Evolutionary conservation across 1,284 basidiomycete species (phyloP), one percentile per base, ranked within the genome.

Genomic region (Fomitopsis pinicola): DNA sequence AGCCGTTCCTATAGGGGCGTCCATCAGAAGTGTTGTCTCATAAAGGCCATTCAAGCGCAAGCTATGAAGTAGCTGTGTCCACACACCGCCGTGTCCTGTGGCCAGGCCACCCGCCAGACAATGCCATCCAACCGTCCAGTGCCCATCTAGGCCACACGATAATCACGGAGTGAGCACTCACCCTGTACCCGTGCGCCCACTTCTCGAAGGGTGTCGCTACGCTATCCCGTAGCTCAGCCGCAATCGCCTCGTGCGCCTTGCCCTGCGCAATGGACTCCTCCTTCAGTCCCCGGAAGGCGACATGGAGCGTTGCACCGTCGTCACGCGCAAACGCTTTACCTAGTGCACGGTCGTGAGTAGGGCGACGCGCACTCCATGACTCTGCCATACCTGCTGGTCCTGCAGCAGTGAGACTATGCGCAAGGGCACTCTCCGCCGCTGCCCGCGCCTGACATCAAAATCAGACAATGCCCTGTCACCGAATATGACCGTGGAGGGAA

Each of bases 241-340:
- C 82, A 57, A 90, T 80, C 26, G 78, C 76, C 61, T 78, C 81
- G 73, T 93, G 90, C 1, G 82, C 80, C 65, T 84, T 80, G 22
- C 88, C 91, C 69, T 93, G 89, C 15, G 78, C 74, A 5, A 72
- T 72, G 6, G 88, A 84, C 73, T 92, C 90, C 60, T 81, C 80
- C 69, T 92, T 87, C 45, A 93, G 80, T 8, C 91, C 90, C n/a
- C 83, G 85, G 72, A 93, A 91, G 1, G 90, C 81, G 76, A 89
- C 83, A 48, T 89, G 79, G 12, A 93, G 76, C 4, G 91, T 91
- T 44, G 91, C 91, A 15, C 91, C 91, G 65, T 93, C 91, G 68
- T 93, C 91, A 19, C 80, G 82, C 62, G 78, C 76, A 67, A 93
- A 93, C n/a, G 88, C 90, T 4, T 78, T 78, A 59, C 80, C 85